A percentile compares a stretch with the other conserved stretches of the same genome.
Evolutionary conservation across 169 alveolate genomes (phyloP).

Genomic region (Eimeria tenella): DNA sequence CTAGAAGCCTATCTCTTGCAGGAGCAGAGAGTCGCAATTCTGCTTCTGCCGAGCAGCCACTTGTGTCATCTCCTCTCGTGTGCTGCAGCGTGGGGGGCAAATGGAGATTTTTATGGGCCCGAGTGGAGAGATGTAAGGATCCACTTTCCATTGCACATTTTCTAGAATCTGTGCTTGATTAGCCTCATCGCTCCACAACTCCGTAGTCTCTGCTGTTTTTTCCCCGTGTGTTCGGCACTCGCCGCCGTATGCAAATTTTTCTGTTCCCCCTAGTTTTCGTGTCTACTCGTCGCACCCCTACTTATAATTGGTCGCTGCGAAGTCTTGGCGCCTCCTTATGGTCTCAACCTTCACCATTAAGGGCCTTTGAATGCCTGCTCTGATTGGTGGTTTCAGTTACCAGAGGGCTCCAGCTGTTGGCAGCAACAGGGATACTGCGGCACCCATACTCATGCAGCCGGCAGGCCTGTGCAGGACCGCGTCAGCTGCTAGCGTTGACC

Average conservation of each 20-base stretch:
- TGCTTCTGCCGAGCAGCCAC: background rate
- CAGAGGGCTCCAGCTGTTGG: background rate
- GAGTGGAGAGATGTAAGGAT: conserved; percentile 30
- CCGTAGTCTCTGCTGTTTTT: too few species aligned
- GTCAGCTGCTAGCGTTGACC: background rate
- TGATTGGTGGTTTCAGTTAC: conserved; percentile 8
- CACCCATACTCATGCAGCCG: conserved; percentile 14
- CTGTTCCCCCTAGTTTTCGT: background rate
- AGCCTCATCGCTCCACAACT: too few species aligned
- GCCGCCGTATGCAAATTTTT: too few species aligned
- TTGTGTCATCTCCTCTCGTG: background rate
- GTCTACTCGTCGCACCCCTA: background rate
- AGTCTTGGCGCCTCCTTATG: background rate
- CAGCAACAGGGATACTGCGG: conserved; percentile 7
- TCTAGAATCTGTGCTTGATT: too few species aligned
- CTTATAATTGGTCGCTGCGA: background rate
- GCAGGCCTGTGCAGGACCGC: conserved; percentile 5
- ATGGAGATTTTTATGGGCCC: background rate
- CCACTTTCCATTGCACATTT: too few species aligned
- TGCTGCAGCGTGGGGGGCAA: conserved; percentile 56
- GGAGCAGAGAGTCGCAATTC: too few species aligned
- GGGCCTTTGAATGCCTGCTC: background rate
- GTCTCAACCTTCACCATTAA: too few species aligned
- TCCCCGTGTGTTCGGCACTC: too few species aligned
- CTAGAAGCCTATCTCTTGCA: too few species aligned